Conservation (phyloP, 1,284 basidiomycete species). For the Ustilago trichophora region DNA sequence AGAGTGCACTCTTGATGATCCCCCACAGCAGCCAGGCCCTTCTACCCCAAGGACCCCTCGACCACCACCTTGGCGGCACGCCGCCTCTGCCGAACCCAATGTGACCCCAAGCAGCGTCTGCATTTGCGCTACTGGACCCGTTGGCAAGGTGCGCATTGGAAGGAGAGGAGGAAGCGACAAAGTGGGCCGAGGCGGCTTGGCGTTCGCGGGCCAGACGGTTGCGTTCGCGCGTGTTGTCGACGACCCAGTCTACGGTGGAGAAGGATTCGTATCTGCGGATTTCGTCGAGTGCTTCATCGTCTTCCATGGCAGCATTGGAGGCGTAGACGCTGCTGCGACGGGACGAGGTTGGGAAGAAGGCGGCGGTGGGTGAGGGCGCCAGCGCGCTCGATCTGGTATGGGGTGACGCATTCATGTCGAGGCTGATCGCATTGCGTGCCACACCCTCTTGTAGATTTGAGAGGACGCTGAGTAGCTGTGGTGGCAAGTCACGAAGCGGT, state of each 20-base stretch:
- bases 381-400: constrained; percentile 17
- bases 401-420: constrained; percentile 29
- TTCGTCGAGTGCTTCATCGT: constrained; percentile 60
- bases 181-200: constrained; percentile 40
- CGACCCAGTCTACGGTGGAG: constrained; percentile 65
- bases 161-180: constrained; percentile 30
- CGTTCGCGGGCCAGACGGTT: constrained; percentile 55
- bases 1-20: constrained; percentile 42
- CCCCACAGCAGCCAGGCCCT: constrained; percentile 50
- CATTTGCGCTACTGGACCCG: constrained; percentile 28
- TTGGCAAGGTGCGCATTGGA: constrained; percentile 50
- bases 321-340: constrained; percentile 12
- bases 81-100: constrained; percentile 32
- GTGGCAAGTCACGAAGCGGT: too few relatives aligned
- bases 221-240: constrained; percentile 62
- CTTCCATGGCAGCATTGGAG: constrained; percentile 24
- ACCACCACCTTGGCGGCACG: constrained; percentile 53
- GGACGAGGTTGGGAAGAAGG: constrained; percentile 22
- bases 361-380: constrained; percentile 25
- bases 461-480: too few relatives aligned
- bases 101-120: constrained; percentile 37
- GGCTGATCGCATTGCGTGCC: constrained; percentile 20
- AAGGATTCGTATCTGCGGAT: constrained; percentile 57
- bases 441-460: not conserved
- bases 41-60: constrained; percentile 28